These are phyloP conservation scores for Knoxia roxburghii DNA, from an alignment of 257 asterid species.

Conservation along the genomic window DNA sequence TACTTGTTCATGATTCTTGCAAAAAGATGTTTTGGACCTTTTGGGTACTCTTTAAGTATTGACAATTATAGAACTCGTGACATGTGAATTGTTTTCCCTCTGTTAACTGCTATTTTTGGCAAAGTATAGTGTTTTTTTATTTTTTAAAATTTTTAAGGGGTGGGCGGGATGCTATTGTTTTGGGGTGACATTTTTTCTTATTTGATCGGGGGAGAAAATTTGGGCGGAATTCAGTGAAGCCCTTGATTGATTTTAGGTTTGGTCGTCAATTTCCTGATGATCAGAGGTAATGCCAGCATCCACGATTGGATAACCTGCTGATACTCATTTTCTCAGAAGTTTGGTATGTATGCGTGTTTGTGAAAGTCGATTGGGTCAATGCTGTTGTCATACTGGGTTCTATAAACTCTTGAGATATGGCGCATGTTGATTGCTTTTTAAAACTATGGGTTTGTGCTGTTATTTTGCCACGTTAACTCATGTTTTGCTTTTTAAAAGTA, in stretches of 20 bases:
- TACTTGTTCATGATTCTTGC: slow-evolving; percentile 20
- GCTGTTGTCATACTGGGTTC: background rate
- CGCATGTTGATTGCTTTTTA: background rate
- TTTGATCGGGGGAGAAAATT: background rate
- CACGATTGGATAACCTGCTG: too few relatives aligned
- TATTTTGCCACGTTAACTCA: background rate
- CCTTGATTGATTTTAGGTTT: slow-evolving; percentile 2
- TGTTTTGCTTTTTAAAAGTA: background rate
- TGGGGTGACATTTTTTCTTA: background rate
- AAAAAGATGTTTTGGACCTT: background rate
- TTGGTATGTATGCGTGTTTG: background rate
- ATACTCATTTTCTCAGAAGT: background rate
- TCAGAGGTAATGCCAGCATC: background rate
- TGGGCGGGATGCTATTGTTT: background rate
- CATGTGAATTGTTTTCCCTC: background rate
- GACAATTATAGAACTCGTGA: background rate
- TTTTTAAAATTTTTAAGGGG: too few relatives aligned
- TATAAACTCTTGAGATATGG: background rate
- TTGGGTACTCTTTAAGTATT: background rate
- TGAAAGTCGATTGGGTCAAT: slow-evolving; percentile 1
- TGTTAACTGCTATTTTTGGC: background rate
- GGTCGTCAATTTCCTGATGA: background rate
- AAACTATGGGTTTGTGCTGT: background rate
- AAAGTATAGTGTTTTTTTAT: background rate
- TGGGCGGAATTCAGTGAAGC: background rate